Percentiles rank a stretch among this genome's conserved stretches.
Evolutionary conservation across 371 early-diverging fungal genomes (phyloP).

Genomic region (Chytridiales sp.): DNA sequence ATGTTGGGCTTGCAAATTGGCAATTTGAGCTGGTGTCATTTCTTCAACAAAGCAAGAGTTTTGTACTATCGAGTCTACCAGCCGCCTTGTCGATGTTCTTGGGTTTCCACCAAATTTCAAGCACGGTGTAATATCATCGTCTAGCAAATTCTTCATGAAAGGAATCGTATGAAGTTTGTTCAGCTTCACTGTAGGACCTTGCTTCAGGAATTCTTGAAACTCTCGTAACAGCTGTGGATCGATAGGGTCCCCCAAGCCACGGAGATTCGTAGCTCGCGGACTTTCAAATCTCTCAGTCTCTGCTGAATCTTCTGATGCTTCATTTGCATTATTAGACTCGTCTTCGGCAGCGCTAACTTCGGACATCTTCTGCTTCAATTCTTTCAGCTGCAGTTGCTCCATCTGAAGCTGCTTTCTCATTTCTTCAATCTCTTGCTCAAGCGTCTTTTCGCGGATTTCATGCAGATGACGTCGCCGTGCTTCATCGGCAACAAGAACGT

Average conservation of each 20-base stretch:
- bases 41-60: slow-evolving; percentile 77
- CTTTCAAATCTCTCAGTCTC: not conserved
- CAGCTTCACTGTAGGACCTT: slow-evolving; percentile 61
- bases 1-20: slow-evolving; percentile 19
- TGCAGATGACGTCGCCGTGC: slow-evolving; percentile 49
- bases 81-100: slow-evolving; percentile 77
- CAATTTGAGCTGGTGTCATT: slow-evolving; percentile 48
- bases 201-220: slow-evolving; percentile 78
- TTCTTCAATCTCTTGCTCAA: slow-evolving; percentile 38
- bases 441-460: slow-evolving; percentile 30
- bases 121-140: slow-evolving; percentile 89
- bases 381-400: slow-evolving; percentile 43
- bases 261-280: not conserved
- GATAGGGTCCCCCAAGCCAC: slow-evolving; percentile 27
- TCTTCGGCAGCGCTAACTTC: slow-evolving; percentile 7
- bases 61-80: slow-evolving; percentile 80
- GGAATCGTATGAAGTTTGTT: slow-evolving; percentile 70
- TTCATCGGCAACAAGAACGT: slow-evolving; percentile 87
- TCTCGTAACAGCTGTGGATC: slow-evolving; percentile 65
- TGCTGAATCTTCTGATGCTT: not conserved
- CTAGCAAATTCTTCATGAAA: slow-evolving; percentile 76
- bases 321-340: not conserved
- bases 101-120: slow-evolving; percentile 85
- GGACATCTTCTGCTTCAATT: slow-evolving; percentile 37
- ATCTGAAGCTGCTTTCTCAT: slow-evolving; percentile 33